Percentiles rank a stretch among this genome's conserved stretches.
Evolutionary conservation across 2,329 filamentous ascomycete genomes (phyloP).

Genomic region (Thielaviopsis ethacetica): DNA sequence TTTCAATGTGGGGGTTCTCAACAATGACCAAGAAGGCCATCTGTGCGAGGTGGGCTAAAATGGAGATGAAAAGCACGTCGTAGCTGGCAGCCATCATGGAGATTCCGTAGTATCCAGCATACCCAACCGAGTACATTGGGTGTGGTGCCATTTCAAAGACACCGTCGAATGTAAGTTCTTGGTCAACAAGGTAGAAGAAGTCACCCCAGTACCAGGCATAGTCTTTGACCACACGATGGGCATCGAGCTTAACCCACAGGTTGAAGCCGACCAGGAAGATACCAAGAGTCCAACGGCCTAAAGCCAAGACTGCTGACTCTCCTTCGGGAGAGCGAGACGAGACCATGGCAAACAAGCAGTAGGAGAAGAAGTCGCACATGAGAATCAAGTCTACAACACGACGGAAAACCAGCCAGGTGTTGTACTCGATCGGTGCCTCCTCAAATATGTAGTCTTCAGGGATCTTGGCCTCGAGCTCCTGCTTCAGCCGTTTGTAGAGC

Average conservation of each 20-base stretch:
- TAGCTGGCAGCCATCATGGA: constrained; percentile 97
- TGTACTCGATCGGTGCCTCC: constrained; percentile 89
- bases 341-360: constrained; percentile 86
- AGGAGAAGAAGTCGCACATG: constrained; percentile 97
- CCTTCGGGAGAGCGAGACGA: constrained; percentile 60
- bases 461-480: constrained; percentile 88
- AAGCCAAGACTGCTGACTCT: constrained; percentile 53
- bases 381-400: constrained; percentile 90
- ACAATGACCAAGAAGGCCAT: constrained; percentile 83
- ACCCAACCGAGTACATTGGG: constrained; percentile 97
- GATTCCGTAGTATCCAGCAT: constrained; percentile 95
- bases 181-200: constrained; percentile 97
- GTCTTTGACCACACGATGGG: constrained; percentile 94
- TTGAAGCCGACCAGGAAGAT: constrained; percentile 78
- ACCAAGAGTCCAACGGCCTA: constrained; percentile 63
- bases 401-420: constrained; percentile 94
- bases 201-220: constrained; percentile 99
- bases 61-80: constrained; percentile 91
- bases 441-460: constrained; percentile 87
- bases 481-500: constrained; percentile 70
- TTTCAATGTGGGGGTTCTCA: constrained; percentile 95
- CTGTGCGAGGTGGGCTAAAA: constrained; percentile 84
- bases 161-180: constrained; percentile 93
- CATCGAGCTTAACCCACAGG: constrained; percentile 95
- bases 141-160: constrained; percentile 99